These are phyloP conservation scores for Filobasidium floriforme DNA, from an alignment of 768 basidiomycete species.

Conservation along the genomic window DNA sequence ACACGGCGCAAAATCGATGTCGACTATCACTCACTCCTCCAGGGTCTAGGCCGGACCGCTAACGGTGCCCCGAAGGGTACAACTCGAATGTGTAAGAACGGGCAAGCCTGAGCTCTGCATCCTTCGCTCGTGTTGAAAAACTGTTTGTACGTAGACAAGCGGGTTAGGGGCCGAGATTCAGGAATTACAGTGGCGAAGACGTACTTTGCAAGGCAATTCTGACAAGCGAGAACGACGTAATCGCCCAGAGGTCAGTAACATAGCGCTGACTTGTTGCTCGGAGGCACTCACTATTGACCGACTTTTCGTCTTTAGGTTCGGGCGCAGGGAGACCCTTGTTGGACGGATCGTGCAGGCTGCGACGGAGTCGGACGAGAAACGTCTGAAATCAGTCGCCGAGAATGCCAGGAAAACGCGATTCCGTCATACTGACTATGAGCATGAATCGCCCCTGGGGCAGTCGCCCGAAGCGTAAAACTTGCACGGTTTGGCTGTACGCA, in stretches of 20 bases:
- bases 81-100: slow-evolving; percentile 39
- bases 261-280: neutral
- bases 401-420: neutral
- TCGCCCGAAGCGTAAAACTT: slow-evolving; percentile 37
- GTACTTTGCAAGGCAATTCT: slow-evolving; percentile 18
- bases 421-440: slow-evolving; percentile 28
- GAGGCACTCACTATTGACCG: neutral
- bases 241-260: neutral
- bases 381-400: neutral
- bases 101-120: slow-evolving; percentile 31
- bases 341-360: slow-evolving; percentile 13
- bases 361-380: neutral
- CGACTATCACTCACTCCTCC: slow-evolving; percentile 30
- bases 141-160: slow-evolving; percentile 26
- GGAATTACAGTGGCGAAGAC: neutral
- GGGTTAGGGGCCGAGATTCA: neutral
- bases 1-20: no score
- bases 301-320: neutral
- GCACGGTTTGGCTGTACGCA: slow-evolving; percentile 31
- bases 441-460: slow-evolving; percentile 40
- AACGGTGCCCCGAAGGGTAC: slow-evolving; percentile 32
- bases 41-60: slow-evolving; percentile 37
- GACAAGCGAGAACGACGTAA: neutral
- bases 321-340: slow-evolving; percentile 8
- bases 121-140: slow-evolving; percentile 42